Conservation (phyloP, 129 eudicot species). For the Heracleum sosnowskyi region DNA sequence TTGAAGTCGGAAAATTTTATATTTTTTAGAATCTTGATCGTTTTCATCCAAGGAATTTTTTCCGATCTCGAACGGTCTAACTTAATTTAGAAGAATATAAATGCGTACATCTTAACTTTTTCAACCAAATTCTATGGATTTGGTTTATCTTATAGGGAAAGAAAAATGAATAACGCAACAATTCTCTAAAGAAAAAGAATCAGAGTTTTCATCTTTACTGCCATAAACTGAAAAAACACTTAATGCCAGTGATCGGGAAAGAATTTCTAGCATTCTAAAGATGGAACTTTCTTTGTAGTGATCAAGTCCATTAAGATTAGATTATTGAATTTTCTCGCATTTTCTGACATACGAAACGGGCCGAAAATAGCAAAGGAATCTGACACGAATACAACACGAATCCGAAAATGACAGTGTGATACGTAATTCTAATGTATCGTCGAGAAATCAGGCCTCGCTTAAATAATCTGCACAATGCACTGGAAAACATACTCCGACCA, state of each 20-base stretch:
- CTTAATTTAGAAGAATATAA: too few species aligned
- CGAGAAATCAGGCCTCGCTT: slow-evolving; percentile 41
- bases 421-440: slow-evolving; percentile 17
- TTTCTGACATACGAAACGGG: background rate
- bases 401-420: background rate
- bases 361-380: background rate
- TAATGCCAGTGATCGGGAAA: background rate
- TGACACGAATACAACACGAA: background rate
- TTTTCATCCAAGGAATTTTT: too few species aligned
- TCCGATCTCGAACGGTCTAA: background rate
- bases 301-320: background rate
- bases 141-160: background rate
- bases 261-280: background rate
- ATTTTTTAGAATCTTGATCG: background rate
- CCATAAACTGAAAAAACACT: background rate
- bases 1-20: too few species aligned
- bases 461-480: too few species aligned
- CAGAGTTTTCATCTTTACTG: background rate
- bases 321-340: background rate
- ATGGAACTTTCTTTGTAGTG: background rate
- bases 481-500: too few species aligned
- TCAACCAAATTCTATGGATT: background rate
- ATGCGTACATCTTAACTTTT: too few species aligned
- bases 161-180: background rate
- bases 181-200: background rate